Base-by-base conservation (phyloP, 106 monocot genomes). In the Phalaenopsis aphrodite region DNA sequence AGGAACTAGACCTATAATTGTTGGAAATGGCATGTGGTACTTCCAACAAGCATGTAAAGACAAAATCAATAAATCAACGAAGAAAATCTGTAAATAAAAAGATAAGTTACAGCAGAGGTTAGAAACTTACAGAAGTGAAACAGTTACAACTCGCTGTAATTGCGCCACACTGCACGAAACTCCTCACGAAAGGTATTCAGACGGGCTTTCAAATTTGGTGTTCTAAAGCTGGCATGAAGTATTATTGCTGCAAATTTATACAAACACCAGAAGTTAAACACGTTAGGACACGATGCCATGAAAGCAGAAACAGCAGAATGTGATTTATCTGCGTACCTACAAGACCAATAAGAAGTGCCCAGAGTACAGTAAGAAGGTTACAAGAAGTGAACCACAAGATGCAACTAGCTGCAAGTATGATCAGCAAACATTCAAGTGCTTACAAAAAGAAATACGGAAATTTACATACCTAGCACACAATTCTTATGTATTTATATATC, bases 171-270 rank as follows among this genome's bases (percentile, higher is more conserved):
- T 52, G 92, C 94, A 80, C 98, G 98, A 75, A 99, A 99, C 61
- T 99, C 98, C 84, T 99, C 98, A 47, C 94, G 92, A 85, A 99
- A 99, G 75, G 98, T 99, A 84, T 99, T 99, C 11, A 99, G 83
- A 0, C 98, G 89, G 75, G 98, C 98, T 90, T 99, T 99, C 74
- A 99, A 57, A 85, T 99, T 99, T 46, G 98, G 98, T 48, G 94
- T 95, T 85, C 98, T 88, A 67, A 99, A 95, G 78, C 94, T 99
- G 77, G 94, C 98, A 89, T 99, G 98, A 37, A 93, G 86, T 18
- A 99, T 61, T 45, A 84, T 93, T 56, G 87, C 98, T 99, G 80
- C 77, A 38, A 74, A 15, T 30, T 56, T 76, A 82, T 75, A 5
- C 8, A 78, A 72, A 79, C 16, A 72, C 8, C 45, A 85, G 3